A percentile compares a stretch with the other conserved stretches of the same genome.
Evolutionary conservation across 352 stramenopile species (phyloP).

Genomic region (Pythium aphanidermatum): DNA sequence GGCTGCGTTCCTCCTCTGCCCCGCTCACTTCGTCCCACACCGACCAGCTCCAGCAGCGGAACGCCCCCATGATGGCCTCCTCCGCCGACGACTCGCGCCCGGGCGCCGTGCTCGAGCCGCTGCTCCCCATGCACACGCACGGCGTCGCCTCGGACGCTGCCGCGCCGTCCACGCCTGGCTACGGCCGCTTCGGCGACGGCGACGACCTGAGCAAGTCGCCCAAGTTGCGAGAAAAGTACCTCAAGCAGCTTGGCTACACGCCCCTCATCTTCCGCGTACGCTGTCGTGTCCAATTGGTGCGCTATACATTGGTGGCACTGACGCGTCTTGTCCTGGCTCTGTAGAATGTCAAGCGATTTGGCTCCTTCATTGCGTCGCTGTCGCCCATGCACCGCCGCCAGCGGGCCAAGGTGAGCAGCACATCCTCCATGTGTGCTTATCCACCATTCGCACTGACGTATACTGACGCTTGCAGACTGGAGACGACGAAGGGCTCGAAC

Average conservation of each 20-base stretch:
- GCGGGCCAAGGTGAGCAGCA: slow-evolving; percentile 20
- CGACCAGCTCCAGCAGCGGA: too few relatives aligned
- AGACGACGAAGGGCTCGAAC: slow-evolving; percentile 39
- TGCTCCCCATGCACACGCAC: slow-evolving; percentile 40
- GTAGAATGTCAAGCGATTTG: slow-evolving; percentile 65
- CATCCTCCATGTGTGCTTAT: not conserved
- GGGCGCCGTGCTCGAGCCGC: slow-evolving; percentile 28
- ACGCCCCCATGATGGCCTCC: not conserved
- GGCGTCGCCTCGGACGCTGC: slow-evolving; percentile 16
- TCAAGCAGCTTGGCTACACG: slow-evolving; percentile 74
- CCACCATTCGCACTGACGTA: not conserved
- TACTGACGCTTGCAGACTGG: slow-evolving; percentile 6
- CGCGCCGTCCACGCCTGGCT: not conserved
- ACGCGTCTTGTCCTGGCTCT: not conserved
- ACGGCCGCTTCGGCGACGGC: slow-evolving; percentile 9
- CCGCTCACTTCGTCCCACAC: too few relatives aligned
- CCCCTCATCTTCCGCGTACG: slow-evolving; percentile 74
- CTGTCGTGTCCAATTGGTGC: slow-evolving; percentile 4
- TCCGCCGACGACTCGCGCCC: slow-evolving; percentile 1
- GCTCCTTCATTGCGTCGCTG: slow-evolving; percentile 66
- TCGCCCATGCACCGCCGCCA: slow-evolving; percentile 46
- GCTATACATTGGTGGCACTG: not conserved
- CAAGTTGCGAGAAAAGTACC: slow-evolving; percentile 58
- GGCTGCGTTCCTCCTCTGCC: too few relatives aligned
- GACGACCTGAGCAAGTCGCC: slow-evolving; percentile 24